These are phyloP conservation scores for Fonsecaea multimorphosa DNA, from an alignment of 2,329 filamentous ascomycete species.

Conservation along the genomic window DNA sequence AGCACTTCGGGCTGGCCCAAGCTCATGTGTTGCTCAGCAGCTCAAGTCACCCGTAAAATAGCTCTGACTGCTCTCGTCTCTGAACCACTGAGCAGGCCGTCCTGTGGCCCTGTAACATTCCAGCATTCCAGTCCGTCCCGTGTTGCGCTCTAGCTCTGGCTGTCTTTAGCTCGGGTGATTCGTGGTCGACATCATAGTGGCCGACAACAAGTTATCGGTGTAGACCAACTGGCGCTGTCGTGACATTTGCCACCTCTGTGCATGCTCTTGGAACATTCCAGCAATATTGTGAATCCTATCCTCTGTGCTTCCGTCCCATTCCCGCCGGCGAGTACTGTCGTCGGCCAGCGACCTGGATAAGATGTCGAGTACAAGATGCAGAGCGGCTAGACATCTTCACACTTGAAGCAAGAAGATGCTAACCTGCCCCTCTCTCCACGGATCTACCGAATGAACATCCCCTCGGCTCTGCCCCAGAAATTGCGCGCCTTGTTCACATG, in stretches of 20 bases:
- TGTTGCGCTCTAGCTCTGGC: neutral
- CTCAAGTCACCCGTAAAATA: neutral
- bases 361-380: conserved; percentile 8
- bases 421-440: conserved; percentile 1
- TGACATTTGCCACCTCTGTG: neutral
- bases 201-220: neutral
- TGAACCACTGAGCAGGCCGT: neutral
- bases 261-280: neutral
- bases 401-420: conserved; percentile 3
- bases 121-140: neutral
- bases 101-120: neutral
- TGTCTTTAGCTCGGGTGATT: neutral
- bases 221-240: neutral
- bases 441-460: conserved; percentile 62
- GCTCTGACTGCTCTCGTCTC: neutral
- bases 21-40: neutral
- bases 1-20: neutral
- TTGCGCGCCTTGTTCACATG: conserved; percentile 67
- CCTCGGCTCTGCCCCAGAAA: conserved; percentile 66
- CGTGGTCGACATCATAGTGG: neutral
- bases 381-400: neutral
- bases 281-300: neutral
- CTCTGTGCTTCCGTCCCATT: neutral
- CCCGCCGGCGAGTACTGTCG: neutral
- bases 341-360: neutral